A percentile compares a stretch with the other conserved stretches of the same genome.
Conservation (phyloP, 371 early-diverging fungal genomes). For the Mortierella sp. region DNA sequence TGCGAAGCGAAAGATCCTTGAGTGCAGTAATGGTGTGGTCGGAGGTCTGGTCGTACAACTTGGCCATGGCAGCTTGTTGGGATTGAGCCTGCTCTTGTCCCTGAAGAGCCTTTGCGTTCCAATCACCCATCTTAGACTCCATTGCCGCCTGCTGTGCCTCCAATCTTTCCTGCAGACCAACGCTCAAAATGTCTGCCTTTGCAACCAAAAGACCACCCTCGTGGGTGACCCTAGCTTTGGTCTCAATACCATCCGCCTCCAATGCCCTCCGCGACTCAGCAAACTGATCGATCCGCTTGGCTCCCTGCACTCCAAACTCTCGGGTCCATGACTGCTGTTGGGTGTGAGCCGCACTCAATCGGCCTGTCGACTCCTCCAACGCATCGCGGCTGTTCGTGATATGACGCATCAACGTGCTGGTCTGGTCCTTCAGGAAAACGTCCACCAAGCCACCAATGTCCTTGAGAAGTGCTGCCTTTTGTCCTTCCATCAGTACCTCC, state of each 20-base stretch:
- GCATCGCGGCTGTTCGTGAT: slow-evolving; percentile 17
- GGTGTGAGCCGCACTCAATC: slow-evolving; percentile 28
- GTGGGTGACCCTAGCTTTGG: slow-evolving; percentile 8
- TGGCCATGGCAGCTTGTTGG: slow-evolving; percentile 12
- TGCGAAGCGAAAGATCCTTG: slow-evolving; percentile 23
- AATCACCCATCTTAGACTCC: slow-evolving; percentile 22
- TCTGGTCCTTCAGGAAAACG: slow-evolving; percentile 32
- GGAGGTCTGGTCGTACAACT: slow-evolving; percentile 28
- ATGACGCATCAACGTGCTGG: slow-evolving; percentile 30
- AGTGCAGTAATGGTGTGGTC: slow-evolving; percentile 22
- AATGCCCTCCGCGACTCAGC: slow-evolving; percentile 16
- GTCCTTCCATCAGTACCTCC: slow-evolving; percentile 18
- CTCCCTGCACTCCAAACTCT: slow-evolving; percentile 22
- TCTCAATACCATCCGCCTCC: slow-evolving; percentile 2
- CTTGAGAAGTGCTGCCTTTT: slow-evolving; percentile 22
- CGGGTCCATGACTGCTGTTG: slow-evolving; percentile 30
- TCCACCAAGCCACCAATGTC: slow-evolving; percentile 37
- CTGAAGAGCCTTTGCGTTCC: slow-evolving; percentile 18
- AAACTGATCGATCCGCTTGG: slow-evolving; percentile 19
- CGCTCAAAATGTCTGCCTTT: slow-evolving; percentile 8
- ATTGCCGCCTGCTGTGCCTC: slow-evolving; percentile 27
- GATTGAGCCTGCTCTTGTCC: slow-evolving; percentile 25
- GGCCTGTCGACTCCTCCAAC: slow-evolving; percentile 20
- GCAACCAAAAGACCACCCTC: slow-evolving; percentile 8
- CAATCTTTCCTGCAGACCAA: slow-evolving; percentile 17